These are phyloP conservation scores for Ocimum tenuiflorum DNA, from an alignment of 257 asterid species.

Conservation along the genomic window DNA sequence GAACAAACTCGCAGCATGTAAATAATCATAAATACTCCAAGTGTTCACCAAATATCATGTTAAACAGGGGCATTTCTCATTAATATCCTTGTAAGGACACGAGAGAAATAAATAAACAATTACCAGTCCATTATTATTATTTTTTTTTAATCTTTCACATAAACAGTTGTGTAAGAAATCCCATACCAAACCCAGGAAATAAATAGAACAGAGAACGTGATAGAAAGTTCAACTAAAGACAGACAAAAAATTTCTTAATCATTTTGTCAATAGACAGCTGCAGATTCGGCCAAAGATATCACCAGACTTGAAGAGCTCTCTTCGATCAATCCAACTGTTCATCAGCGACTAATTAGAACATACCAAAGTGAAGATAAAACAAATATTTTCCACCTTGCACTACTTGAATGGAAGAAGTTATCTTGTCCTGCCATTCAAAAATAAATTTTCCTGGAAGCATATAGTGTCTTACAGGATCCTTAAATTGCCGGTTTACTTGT, in stretches of 20 bases:
- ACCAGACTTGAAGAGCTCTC: not conserved
- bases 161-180: no score
- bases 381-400: not conserved
- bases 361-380: no score
- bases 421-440: not conserved
- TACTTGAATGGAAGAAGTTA: not conserved
- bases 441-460: not conserved
- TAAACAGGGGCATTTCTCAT: not conserved
- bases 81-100: not conserved
- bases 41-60: not conserved
- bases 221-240: not conserved
- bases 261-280: not conserved
- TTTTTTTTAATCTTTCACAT: no score
- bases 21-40: not conserved
- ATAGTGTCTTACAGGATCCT: conserved; percentile 71
- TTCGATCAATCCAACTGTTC: not conserved
- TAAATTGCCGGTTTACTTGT: conserved; percentile 82
- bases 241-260: not conserved
- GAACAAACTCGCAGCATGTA: not conserved
- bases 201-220: not conserved
- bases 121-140: no score
- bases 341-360: not conserved
- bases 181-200: no score
- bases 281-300: not conserved
- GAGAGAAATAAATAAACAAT: not conserved